Evolutionary conservation across 805 yeast genomes (phyloP), one percentile per base, ranked within the genome.

Genomic region (Hermanozyma aechmeae): DNA sequence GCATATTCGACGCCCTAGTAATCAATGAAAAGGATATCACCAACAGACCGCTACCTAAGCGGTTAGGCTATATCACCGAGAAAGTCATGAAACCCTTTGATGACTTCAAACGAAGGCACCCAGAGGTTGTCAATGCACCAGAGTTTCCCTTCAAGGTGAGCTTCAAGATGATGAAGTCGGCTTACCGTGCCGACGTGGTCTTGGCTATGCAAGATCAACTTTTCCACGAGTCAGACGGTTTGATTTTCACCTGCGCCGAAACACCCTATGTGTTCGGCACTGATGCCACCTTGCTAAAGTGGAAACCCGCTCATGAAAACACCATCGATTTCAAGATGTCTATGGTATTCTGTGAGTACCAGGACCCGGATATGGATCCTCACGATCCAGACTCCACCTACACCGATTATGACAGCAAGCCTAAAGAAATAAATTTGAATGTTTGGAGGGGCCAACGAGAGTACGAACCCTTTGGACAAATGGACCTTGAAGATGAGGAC

Each of bases 301-400:
- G 99, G 99, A 92, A 92, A 48, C 97, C 98, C 2, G 84, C 94
- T 9, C 83, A 83, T 38, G 98, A 89, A 53, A 93, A 92, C 45
- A 80, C 96, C 0, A 73, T 93, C 25, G 99, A 92, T 55, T 92
- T 84, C 56, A 77, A 77, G 48, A 53, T 92, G 35, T 65, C 66
- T 19, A 53, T 85, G 34, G 67, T 68, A 20, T 82, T 83, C 43
- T 73, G 76, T 12, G 42, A 54, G 6, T 75, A 42, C 42, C 68
- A 68, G 26, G 89, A 81, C 48, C 71, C 71, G 5, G 82, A 76
- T 31, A 58, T 79, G 44, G 76, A 74, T 24, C 72, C 73, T 24
- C 72, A 74, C 36, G 79, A 77, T 49, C 77, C 81, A 1, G 76
- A 72, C 35, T 70, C 81, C 33, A 73, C 80, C 33, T 86, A 85